Percentiles rank a stretch among this genome's conserved stretches.
phyloP scores from a whole-genome alignment of 176 grass and related monocot genomes.

The Triticum timopheevii region DNA sequence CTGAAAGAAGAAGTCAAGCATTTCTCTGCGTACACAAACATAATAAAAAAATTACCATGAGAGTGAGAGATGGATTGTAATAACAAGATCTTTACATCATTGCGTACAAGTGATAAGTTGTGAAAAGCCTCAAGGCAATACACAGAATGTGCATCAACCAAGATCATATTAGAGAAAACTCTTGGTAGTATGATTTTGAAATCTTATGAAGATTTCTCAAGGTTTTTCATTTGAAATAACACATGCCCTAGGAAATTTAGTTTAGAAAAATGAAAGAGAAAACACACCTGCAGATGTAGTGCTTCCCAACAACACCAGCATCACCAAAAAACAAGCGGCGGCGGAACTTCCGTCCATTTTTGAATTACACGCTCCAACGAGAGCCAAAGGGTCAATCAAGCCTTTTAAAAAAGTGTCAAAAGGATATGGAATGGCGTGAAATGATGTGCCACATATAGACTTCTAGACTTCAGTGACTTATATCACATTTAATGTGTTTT shows the following conservation, averaged over 20 bases:
- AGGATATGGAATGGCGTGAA: not conserved
- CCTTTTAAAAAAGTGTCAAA: not conserved
- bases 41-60: not conserved
- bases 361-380: not conserved
- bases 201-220: not conserved
- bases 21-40: not conserved
- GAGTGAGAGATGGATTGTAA: not conserved
- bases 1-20: not conserved
- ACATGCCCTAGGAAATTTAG: not conserved
- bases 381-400: not conserved
- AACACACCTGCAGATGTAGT: not conserved
- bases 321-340: not conserved
- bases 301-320: not conserved
- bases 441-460: not conserved
- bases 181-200: not conserved
- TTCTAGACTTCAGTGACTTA: not conserved
- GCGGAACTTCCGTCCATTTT: not conserved
- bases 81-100: too few relatives aligned
- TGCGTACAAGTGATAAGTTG: not conserved
- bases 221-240: not conserved
- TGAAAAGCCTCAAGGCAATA: not conserved
- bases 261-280: not conserved
- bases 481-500: too few relatives aligned
- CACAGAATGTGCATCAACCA: not conserved
- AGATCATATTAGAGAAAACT: not conserved